These are phyloP conservation scores for Globisporangium acanthophoron DNA, from an alignment of 352 stramenopile species.

Conservation along the genomic window DNA sequence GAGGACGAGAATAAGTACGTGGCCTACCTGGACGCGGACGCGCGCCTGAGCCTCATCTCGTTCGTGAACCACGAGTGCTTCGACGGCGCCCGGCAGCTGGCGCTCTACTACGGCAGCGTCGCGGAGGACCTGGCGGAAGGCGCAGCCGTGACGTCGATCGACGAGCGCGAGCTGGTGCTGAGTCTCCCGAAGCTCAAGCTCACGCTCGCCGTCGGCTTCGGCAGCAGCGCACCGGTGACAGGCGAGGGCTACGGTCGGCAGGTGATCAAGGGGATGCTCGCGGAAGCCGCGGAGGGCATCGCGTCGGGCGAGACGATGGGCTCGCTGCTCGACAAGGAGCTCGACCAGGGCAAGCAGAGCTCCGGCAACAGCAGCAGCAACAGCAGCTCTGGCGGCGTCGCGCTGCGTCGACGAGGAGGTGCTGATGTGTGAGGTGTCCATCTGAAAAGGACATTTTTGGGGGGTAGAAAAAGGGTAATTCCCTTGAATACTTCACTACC, in stretches of 20 bases:
- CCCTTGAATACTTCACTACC: not conserved
- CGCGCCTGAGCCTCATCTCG: conserved; percentile 53
- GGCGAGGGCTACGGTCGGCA: conserved; percentile 65
- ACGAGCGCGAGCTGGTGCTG: conserved; percentile 75
- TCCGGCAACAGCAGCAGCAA: not conserved
- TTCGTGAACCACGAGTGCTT: conserved; percentile 80
- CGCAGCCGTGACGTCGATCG: conserved; percentile 59
- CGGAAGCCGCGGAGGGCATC: conserved; percentile 53
- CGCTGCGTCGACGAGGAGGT: conserved; percentile 39
- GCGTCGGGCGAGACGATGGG: conserved; percentile 69
- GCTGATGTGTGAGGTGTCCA: conserved; percentile 1
- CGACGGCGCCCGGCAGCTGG: conserved; percentile 65
- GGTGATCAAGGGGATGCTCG: conserved; percentile 65
- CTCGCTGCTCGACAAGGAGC: conserved; percentile 66
- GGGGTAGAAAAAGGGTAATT: not conserved
- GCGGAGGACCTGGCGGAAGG: conserved; percentile 67
- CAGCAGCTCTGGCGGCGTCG: conserved; percentile 16
- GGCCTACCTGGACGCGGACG: conserved; percentile 74
- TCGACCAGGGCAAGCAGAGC: conserved; percentile 43
- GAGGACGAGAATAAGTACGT: conserved; percentile 57
- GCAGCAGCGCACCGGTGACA: conserved; percentile 62
- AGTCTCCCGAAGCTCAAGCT: conserved; percentile 79
- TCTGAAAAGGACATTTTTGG: not conserved
- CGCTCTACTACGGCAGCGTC: conserved; percentile 81
- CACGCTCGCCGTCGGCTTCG: conserved; percentile 80